Evolutionary conservation across 331 rosid genomes (phyloP).

Genomic region (Quercus tomentella): DNA sequence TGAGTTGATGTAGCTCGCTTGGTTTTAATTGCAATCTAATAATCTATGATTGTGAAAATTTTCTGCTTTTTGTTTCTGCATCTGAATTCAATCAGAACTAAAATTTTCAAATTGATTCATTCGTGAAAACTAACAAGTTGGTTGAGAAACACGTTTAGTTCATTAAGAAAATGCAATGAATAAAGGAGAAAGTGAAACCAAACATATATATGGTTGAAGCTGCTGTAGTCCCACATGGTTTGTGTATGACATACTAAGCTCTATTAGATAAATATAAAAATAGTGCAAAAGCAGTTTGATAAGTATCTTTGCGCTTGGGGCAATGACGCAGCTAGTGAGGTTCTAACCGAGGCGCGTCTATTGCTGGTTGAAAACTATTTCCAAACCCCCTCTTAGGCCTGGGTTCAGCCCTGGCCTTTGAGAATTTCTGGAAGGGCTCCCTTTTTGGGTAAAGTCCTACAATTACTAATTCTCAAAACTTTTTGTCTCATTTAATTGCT

Average conservation of each 20-base stretch:
- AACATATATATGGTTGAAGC: not conserved
- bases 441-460: not conserved
- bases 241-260: no score
- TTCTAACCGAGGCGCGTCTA: slow-evolving; percentile 88
- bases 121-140: no score
- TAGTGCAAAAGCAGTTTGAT: accelerated
- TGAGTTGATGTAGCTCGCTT: no score
- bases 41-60: no score
- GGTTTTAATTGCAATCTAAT: no score
- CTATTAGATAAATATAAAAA: not conserved
- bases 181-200: not conserved
- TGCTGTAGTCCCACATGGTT: not conserved
- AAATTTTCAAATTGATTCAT: no score
- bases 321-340: slow-evolving; percentile 88
- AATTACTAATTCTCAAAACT: not conserved
- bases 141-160: no score
- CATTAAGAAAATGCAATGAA: not conserved
- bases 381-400: slow-evolving; percentile 70
- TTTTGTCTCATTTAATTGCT: no score
- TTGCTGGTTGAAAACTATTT: slow-evolving; percentile 96
- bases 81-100: no score
- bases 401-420: slow-evolving; percentile 15
- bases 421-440: slow-evolving; percentile 1
- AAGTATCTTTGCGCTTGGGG: slow-evolving; percentile 43
- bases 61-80: no score